phyloP scores from a whole-genome alignment of 345 rosid genomes.

The Rhodomyrtus tomentosa region DNA sequence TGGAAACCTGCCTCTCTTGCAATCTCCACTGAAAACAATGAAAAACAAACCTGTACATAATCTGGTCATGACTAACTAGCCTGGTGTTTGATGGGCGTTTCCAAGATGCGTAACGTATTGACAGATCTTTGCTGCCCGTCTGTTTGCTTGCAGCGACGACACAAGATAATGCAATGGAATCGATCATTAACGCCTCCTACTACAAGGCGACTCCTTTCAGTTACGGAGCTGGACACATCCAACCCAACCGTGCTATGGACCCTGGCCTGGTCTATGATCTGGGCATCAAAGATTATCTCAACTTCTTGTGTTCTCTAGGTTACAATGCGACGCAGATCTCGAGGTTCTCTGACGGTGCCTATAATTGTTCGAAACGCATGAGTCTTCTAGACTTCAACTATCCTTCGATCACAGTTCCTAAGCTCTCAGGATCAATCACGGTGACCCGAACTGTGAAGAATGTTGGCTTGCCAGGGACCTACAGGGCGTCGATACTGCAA shows the following conservation, averaged over 20 bases:
- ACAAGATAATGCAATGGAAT: constrained; percentile 34
- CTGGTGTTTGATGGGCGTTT: neutral
- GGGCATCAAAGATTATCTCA: constrained; percentile 39
- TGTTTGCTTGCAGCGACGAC: constrained; percentile 31
- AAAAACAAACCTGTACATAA: neutral
- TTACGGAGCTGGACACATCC: constrained; percentile 75
- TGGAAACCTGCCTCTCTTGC: neutral
- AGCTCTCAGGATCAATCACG: constrained; percentile 14
- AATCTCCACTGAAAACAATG: neutral
- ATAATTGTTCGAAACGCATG: constrained; percentile 29
- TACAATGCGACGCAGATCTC: constrained; percentile 43
- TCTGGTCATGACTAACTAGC: neutral
- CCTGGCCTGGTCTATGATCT: constrained; percentile 77
- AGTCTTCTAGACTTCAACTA: constrained; percentile 55
- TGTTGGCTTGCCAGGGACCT: constrained; percentile 60
- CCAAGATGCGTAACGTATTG: neutral
- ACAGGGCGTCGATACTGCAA: constrained; percentile 22
- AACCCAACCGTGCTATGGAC: constrained; percentile 68
- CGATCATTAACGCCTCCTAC: constrained; percentile 28
- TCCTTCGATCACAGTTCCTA: constrained; percentile 63
- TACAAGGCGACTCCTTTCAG: constrained; percentile 54
- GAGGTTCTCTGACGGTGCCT: constrained; percentile 14
- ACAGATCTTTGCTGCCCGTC: neutral
- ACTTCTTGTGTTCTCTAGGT: constrained; percentile 56
- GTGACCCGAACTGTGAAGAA: constrained; percentile 51